Evolutionary conservation across 306 rosid species (phyloP), one percentile per base, ranked within the genome.

Genomic region (Cucurbita maxima): DNA sequence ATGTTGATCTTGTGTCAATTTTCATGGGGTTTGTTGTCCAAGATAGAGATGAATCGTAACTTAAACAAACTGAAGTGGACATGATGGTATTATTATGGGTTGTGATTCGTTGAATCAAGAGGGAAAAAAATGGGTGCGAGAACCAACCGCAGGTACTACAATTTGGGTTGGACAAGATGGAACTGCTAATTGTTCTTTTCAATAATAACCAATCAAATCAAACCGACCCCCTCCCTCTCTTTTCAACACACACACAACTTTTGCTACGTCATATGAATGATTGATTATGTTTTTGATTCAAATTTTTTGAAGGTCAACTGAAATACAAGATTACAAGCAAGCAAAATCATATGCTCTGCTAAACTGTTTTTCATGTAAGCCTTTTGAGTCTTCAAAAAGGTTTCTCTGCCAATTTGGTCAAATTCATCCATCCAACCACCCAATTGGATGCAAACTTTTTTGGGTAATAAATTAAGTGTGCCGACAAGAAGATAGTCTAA

Each of bases 91-190:
- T 14, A 69, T 3, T 36, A 69, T 69, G 43, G 37, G 54, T 50
- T 16, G 58, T 30, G 74, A 8, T 70, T 70, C 58, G 58, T 70
- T 70, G 74, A 70, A 70, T 48, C 4, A 25, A 30, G 74, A 50
- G 14, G 19, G 43, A 2, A 48, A 48, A 48, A 45, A 67, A 12
- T 18, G 72, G 71, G n/a, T 15, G 70, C 20, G 38, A 18, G 4
- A 3, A 15, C 58, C 44, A 69, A 47, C 0, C 3, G 7, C 3
- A 12, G 73, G 73, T 45, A 68, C 56, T 45, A 68, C 56, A 66
- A 22, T 6, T 50, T 69, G 44, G 74, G 74, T 50, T 50, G 74
- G 74, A 70, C 74, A 70, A 70, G 74, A 70, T 70, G 58, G 74
- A 70, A 70, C 58, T 70, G 74, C 74, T 70, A 50, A 50, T 70